Evolutionary conservation across 1,284 basidiomycete genomes (phyloP), one percentile per base, ranked within the genome.

Genomic region (Fistulinella cinereoalba): DNA sequence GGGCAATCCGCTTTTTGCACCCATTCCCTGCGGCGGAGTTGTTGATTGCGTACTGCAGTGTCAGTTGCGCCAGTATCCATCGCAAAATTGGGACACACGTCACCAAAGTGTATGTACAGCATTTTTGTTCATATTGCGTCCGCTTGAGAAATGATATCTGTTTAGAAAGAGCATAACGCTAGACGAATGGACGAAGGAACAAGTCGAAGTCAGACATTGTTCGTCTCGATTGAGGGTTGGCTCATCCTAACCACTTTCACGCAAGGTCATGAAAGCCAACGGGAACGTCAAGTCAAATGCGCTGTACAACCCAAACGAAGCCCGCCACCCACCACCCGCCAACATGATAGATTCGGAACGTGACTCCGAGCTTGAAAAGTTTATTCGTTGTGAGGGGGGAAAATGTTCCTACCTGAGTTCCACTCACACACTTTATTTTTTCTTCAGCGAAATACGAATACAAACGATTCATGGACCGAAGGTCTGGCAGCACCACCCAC

Each of bases 61-160:
- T 92, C 34, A 79, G 78, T 56, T 94, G 91, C 62, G 91, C 90
- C 24, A 87, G 87, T 54, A 82, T 92, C 40, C 91, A 94, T 67
- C 77, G 91, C 48, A 92, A 92, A 73, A 86, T 94, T 53, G 91
- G 91, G 13, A 91, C 88, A 8, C 89, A 92, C 62, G 72, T 92
- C 52, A 80, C 84, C 4, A 90, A 91, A 79, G 85, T 92, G 88
- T 90, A 71, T 57, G 79, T 74, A 27, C 56, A 31, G 38, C 15
- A 4, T 23, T 8, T 31, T 40, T 27, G 36, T 19, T 33, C 44
- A 38, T 40, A 23, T 31, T 27, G 44, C 13, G 47, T 25, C 22
- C 37, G 22, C 32, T 40, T 37, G 44, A n/a, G n/a, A n/a, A n/a
- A n/a, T n/a, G n/a, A n/a, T n/a, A 41, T 34, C 24, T 4, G 16